Conservation (phyloP, 495 filamentous ascomycete genomes). For the Penicillium cataractarum region DNA sequence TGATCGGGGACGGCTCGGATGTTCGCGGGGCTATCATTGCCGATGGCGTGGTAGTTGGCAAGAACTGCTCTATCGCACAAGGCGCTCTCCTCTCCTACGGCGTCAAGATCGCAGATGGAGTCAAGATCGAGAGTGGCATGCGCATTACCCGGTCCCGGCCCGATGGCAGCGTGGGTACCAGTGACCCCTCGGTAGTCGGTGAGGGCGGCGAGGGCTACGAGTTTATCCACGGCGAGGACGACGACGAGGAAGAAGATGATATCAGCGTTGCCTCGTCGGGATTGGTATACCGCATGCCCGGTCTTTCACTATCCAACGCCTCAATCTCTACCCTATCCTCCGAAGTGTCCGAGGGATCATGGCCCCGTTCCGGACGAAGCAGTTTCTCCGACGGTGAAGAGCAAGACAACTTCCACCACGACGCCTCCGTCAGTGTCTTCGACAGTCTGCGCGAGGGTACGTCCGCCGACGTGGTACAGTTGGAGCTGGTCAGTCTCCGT, state of each 20-base stretch:
- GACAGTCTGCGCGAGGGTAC: conserved; percentile 76
- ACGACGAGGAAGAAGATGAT: conserved; percentile 51
- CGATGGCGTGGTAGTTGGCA: conserved; percentile 68
- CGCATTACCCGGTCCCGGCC: conserved; percentile 59
- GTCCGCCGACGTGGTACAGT: conserved; percentile 80
- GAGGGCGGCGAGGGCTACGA: conserved; percentile 49
- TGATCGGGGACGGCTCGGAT: conserved; percentile 72
- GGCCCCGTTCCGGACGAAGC: conserved; percentile 55
- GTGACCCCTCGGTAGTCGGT: conserved; percentile 54
- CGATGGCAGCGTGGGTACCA: conserved; percentile 47
- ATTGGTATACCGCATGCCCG: conserved; percentile 70
- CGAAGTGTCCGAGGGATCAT: conserved; percentile 48
- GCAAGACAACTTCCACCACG: conserved; percentile 77
- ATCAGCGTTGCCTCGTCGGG: conserved; percentile 53
- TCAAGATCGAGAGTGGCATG: conserved; percentile 52
- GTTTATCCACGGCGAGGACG: conserved; percentile 55
- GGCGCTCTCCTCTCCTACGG: conserved; percentile 82
- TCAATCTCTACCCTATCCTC: conserved; percentile 78
- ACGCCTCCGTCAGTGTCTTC: conserved; percentile 81
- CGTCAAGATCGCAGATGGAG: conserved; percentile 67
- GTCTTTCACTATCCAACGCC: conserved; percentile 70
- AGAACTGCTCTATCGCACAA: conserved; percentile 63
- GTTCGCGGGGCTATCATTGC: conserved; percentile 78
- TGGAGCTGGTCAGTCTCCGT: conserved; percentile 87
- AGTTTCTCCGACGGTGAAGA: conserved; percentile 62